phyloP scores from a whole-genome alignment of 306 rosid genomes.

The Delonix regia region DNA sequence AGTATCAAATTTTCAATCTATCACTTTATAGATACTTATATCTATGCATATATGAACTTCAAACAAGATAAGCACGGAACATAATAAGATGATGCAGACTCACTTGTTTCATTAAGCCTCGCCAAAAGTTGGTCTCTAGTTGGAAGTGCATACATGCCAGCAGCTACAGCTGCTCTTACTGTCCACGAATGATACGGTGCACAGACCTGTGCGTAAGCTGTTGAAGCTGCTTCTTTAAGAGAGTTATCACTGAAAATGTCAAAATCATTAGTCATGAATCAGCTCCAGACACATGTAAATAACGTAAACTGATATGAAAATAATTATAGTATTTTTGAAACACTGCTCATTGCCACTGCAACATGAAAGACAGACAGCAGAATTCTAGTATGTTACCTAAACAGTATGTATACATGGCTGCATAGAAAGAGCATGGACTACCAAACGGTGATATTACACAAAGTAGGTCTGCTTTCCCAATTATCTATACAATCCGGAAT shows the following conservation, averaged over 20 bases:
- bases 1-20: conserved; percentile 2
- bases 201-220: conserved; percentile 81
- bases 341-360: not conserved
- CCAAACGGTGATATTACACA: not conserved
- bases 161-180: conserved; percentile 84
- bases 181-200: conserved; percentile 94
- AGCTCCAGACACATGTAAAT: not conserved
- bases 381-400: not conserved
- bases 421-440: not conserved
- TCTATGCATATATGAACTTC: not conserved
- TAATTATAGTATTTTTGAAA: not conserved
- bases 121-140: conserved; percentile 76
- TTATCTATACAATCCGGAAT: not conserved
- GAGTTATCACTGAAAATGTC: conserved; percentile 58
- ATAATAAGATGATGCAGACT: conserved; percentile 29
- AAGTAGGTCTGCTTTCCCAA: not conserved
- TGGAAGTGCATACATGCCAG: conserved; percentile 96
- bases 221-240: conserved; percentile 76
- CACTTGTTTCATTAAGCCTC: conserved; percentile 82
- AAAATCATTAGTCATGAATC: conserved; percentile 25
- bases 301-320: not conserved
- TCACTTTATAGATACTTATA: not conserved
- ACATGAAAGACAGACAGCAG: not conserved
- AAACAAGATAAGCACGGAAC: not conserved
- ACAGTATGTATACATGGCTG: not conserved